phyloP scores from a whole-genome alignment of 306 rosid genomes.

The Dryas drummondii region DNA sequence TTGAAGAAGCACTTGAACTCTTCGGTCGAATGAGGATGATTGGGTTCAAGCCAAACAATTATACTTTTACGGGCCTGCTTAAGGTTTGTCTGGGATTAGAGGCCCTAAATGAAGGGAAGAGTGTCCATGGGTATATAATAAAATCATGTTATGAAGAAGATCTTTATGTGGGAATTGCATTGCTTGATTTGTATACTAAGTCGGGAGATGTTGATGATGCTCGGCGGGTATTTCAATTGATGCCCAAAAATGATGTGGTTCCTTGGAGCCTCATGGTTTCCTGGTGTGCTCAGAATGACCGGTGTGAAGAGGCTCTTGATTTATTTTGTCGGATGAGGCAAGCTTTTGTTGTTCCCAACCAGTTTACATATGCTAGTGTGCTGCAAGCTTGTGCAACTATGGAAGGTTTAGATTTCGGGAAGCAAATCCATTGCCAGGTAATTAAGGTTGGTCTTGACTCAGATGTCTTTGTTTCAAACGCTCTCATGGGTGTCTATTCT shows the following conservation, averaged over 20 bases:
- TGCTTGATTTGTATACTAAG: constrained; percentile 48
- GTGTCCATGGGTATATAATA: constrained; percentile 38
- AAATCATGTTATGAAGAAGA: constrained; percentile 42
- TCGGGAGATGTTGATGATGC: constrained; percentile 36
- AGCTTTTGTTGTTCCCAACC: constrained; percentile 44
- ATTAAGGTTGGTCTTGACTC: constrained; percentile 39
- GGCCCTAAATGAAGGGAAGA: constrained; percentile 34
- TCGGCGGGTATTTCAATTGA: constrained; percentile 33
- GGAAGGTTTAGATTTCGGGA: constrained; percentile 30
- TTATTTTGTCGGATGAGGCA: constrained; percentile 46
- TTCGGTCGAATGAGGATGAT: constrained; percentile 37
- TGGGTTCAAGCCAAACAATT: constrained; percentile 53
- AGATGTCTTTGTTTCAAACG: constrained; percentile 48
- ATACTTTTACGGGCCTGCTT: constrained; percentile 44
- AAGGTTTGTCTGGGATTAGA: constrained; percentile 47
- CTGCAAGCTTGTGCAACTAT: constrained; percentile 49
- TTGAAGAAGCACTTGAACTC: constrained; percentile 37
- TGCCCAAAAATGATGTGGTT: constrained; percentile 45
- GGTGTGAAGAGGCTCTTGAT: constrained; percentile 42
- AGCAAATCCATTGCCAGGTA: constrained; percentile 43
- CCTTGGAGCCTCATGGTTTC: constrained; percentile 63
- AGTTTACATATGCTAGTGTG: constrained; percentile 46
- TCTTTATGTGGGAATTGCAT: constrained; percentile 45
- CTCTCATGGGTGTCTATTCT: constrained; percentile 52
- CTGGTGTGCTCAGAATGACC: constrained; percentile 41